phyloP scores from a whole-genome alignment of 805 yeast genomes.

The Barnettozyma wickerhamii region DNA sequence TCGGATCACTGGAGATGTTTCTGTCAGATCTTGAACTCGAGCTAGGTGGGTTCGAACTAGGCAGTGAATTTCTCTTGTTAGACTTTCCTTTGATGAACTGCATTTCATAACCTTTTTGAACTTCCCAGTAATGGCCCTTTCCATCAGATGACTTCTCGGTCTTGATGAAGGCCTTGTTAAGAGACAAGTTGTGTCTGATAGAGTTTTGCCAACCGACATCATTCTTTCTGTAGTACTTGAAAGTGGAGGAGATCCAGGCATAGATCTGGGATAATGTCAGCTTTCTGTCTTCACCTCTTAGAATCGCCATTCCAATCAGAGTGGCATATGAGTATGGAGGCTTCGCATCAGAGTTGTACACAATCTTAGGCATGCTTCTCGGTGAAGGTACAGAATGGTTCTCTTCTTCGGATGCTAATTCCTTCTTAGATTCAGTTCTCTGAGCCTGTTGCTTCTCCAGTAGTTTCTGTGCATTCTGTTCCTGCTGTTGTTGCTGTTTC shows the following conservation, averaged over 20 bases:
- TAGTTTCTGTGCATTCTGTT: constrained; percentile 1
- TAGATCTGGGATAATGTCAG: constrained; percentile 82
- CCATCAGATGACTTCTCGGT: constrained; percentile 89
- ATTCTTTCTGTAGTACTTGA: constrained; percentile 73
- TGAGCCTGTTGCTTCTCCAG: constrained; percentile 1
- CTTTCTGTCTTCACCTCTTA: constrained; percentile 69
- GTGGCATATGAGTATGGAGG: constrained; percentile 96
- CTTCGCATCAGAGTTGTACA: constrained; percentile 36
- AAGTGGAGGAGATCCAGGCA: constrained; percentile 85
- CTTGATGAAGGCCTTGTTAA: constrained; percentile 89
- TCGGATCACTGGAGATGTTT: constrained; percentile 6
- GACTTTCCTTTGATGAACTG: constrained; percentile 67
- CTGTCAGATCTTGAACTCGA: background rate
- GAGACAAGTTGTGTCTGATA: constrained; percentile 87
- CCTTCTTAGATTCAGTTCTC: constrained; percentile 3
- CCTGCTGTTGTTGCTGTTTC: constrained; percentile 6
- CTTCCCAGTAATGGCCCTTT: constrained; percentile 87
- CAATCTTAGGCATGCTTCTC: constrained; percentile 20
- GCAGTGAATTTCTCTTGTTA: constrained; percentile 30
- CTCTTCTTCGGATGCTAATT: constrained; percentile 9
- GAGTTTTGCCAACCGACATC: constrained; percentile 98
- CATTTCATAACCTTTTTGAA: constrained; percentile 76
- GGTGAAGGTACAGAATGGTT: constrained; percentile 19
- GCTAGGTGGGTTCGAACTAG: background rate
- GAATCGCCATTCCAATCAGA: constrained; percentile 86